phyloP scores from a whole-genome alignment of 2,329 filamentous ascomycete genomes.

The Monilinia aucupariae region DNA sequence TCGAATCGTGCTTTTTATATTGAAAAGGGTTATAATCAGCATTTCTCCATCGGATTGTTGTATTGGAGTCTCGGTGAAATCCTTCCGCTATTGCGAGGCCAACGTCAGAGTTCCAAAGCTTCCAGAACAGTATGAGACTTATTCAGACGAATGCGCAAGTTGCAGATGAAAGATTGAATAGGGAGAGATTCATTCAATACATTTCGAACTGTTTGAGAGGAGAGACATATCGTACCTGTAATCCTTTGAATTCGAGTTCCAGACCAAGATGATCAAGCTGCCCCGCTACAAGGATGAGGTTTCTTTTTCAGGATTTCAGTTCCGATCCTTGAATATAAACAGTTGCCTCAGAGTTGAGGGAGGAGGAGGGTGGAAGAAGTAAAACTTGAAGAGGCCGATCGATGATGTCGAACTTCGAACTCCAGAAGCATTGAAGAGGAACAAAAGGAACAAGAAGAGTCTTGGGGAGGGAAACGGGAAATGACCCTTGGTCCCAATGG shows the following conservation, averaged over 20 bases:
- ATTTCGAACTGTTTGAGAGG: background rate
- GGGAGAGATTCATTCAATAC: background rate
- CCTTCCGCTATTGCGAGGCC: background rate
- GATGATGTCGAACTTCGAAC: background rate
- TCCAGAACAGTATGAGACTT: conserved; percentile 16
- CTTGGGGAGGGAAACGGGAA: background rate
- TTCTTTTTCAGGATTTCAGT: background rate
- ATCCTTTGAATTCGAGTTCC: conserved; percentile 9
- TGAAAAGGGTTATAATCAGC: background rate
- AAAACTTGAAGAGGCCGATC: background rate
- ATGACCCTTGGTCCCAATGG: too few relatives aligned
- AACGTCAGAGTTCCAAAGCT: conserved; percentile 16
- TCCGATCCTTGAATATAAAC: background rate
- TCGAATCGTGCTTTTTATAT: background rate
- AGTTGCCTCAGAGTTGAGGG: too few relatives aligned
- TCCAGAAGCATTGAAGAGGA: background rate
- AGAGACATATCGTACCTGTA: conserved; percentile 3
- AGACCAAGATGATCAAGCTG: conserved; percentile 10
- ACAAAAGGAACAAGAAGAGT: background rate
- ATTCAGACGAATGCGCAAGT: background rate
- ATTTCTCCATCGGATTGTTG: background rate
- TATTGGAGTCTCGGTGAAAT: background rate
- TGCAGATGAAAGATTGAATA: background rate
- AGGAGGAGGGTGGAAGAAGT: too few relatives aligned
- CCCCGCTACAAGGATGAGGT: conserved; percentile 15